phyloP scores from a whole-genome alignment of 495 filamentous ascomycete genomes.

The Lepidopterella palustris region DNA sequence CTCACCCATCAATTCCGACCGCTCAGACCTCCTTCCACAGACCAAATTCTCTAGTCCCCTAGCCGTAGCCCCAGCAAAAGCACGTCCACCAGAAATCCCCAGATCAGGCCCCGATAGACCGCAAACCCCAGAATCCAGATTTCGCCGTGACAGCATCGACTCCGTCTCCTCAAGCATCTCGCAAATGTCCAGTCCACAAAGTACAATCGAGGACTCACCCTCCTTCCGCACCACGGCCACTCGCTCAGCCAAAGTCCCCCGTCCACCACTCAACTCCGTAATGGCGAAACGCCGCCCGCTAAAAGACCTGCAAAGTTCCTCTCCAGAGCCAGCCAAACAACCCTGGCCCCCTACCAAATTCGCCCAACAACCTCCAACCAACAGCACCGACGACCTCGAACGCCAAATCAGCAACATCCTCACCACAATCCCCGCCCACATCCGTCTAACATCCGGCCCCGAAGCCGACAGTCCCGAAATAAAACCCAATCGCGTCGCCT shows the following conservation, averaged over 20 bases:
- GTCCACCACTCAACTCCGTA: slow-evolving; percentile 30
- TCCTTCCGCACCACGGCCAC: slow-evolving; percentile 21
- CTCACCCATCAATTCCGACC: background rate
- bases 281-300: slow-evolving; percentile 31
- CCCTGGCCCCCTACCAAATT: slow-evolving; percentile 26
- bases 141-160: slow-evolving; percentile 14
- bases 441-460: slow-evolving; percentile 60
- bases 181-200: slow-evolving; percentile 17
- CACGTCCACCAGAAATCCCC: background rate
- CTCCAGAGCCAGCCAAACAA: slow-evolving; percentile 7
- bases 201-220: slow-evolving; percentile 21
- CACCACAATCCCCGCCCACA: slow-evolving; percentile 68
- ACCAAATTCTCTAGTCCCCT: background rate
- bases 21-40: background rate
- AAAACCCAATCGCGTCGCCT: slow-evolving; percentile 5
- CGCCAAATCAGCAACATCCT: slow-evolving; percentile 81
- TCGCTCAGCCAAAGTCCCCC: slow-evolving; percentile 16
- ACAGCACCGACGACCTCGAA: slow-evolving; percentile 58
- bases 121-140: slow-evolving; percentile 11
- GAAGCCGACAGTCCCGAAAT: slow-evolving; percentile 31
- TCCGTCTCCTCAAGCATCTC: slow-evolving; percentile 18
- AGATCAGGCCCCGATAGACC: background rate
- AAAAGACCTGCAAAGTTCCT: slow-evolving; percentile 6
- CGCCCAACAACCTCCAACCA: slow-evolving; percentile 1
- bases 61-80: background rate